These are phyloP conservation scores for Cladorrhinum sp. DNA, from an alignment of 2,329 filamentous ascomycete species.

Conservation along the genomic window DNA sequence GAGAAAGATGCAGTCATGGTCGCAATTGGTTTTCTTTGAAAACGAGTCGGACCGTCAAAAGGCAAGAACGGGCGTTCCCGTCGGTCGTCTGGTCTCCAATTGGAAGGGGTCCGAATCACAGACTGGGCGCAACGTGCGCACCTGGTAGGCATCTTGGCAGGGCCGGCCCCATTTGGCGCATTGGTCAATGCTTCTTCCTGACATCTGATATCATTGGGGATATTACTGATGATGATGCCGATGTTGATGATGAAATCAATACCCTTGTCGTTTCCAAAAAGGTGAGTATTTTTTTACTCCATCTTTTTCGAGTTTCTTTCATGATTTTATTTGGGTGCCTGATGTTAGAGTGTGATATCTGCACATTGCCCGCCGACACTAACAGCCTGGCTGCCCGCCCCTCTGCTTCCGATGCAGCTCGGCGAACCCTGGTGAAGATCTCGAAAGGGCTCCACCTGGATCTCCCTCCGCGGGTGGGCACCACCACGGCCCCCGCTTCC, in stretches of 20 bases:
- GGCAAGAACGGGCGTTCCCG: conserved; percentile 9
- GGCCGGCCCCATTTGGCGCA: not conserved
- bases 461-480: not conserved
- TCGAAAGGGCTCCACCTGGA: not conserved
- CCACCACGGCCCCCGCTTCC: conserved; percentile 19
- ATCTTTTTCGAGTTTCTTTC: no score
- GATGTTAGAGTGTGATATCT: not conserved
- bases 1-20: not conserved
- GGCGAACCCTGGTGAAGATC: conserved; percentile 5
- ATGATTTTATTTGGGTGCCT: not conserved
- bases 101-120: conserved; percentile 11
- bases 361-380: not conserved
- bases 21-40: not conserved
- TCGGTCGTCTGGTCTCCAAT: conserved; percentile 8
- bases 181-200: conserved; percentile 10
- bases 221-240: not conserved
- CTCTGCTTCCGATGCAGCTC: not conserved
- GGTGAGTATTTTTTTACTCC: no score
- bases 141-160: not conserved
- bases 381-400: no score
- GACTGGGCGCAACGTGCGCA: conserved; percentile 6
- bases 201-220: not conserved
- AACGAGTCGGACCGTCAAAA: conserved; percentile 3
- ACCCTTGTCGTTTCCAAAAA: not conserved
- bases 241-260: not conserved